Conservation (phyloP, 2,329 filamentous ascomycete species). For the Arthrobotrys conoides region DNA sequence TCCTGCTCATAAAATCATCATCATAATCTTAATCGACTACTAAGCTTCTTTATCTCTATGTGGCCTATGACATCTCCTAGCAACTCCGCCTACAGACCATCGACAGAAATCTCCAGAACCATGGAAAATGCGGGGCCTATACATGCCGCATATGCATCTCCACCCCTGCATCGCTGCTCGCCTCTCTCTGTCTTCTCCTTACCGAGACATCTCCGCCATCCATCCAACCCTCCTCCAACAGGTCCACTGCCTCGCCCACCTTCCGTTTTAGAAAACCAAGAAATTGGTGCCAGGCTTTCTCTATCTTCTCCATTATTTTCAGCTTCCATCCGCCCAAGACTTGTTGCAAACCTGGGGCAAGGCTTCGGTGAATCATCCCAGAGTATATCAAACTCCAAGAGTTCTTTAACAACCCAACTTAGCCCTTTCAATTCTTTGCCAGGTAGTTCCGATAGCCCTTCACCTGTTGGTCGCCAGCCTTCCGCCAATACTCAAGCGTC, state of each 20-base stretch:
- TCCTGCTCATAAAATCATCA: too few relatives aligned
- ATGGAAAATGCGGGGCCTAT: background rate
- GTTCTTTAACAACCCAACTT: background rate
- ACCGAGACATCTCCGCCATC: slow-evolving; percentile 47
- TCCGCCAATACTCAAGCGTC: slow-evolving; percentile 52
- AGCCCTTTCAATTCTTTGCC: slow-evolving; percentile 10
- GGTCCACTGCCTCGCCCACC: slow-evolving; percentile 48
- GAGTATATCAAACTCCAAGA: slow-evolving; percentile 4
- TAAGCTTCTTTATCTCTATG: too few relatives aligned
- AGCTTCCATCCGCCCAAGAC: too few relatives aligned
- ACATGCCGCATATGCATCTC: too few relatives aligned
- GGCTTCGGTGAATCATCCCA: background rate
- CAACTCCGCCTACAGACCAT: too few relatives aligned
- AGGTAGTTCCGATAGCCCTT: background rate
- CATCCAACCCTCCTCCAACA: slow-evolving; percentile 45
- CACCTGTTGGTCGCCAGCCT: slow-evolving; percentile 13
- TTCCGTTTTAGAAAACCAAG: slow-evolving; percentile 42
- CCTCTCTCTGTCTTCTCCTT: slow-evolving; percentile 26
- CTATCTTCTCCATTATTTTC: slow-evolving; percentile 23
- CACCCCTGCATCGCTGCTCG: slow-evolving; percentile 3
- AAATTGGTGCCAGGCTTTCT: slow-evolving; percentile 44
- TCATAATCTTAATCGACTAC: too few relatives aligned
- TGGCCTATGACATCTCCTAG: too few relatives aligned
- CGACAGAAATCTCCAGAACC: background rate
- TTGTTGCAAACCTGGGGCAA: too few relatives aligned